These are phyloP conservation scores for Sclerotinia minor DNA, from an alignment of 2,329 filamentous ascomycete genomes.

Conservation along the genomic window DNA sequence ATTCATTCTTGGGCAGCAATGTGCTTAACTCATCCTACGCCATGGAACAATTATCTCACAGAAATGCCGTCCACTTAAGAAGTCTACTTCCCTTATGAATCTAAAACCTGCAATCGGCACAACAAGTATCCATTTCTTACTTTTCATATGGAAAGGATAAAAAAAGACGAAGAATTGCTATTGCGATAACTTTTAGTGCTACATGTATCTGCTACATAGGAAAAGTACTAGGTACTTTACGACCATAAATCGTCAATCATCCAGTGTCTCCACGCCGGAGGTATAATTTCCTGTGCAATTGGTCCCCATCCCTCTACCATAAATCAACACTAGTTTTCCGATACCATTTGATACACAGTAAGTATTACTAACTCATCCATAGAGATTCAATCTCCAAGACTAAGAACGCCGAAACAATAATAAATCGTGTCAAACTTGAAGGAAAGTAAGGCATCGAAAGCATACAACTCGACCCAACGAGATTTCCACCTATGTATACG, in stretches of 20 bases:
- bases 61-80: not conserved
- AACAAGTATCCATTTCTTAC: not conserved
- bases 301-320: not conserved
- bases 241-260: not conserved
- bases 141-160: not conserved
- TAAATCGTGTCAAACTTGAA: not conserved
- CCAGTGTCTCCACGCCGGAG: not conserved
- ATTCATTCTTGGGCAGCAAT: slow-evolving; percentile 16
- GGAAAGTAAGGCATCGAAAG: not conserved
- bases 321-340: not conserved
- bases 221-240: slow-evolving; percentile 6
- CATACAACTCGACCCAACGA: not conserved
- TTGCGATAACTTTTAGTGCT: slow-evolving; percentile 2
- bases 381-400: not conserved
- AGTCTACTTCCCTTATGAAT: not conserved
- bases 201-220: not conserved
- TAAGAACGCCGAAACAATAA: not conserved
- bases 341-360: slow-evolving; percentile 2
- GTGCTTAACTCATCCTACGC: not conserved
- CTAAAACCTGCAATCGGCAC: not conserved
- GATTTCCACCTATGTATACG: not conserved
- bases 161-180: not conserved
- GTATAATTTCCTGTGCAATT: not conserved
- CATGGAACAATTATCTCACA: slow-evolving; percentile 4
- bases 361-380: not conserved